These are phyloP conservation scores for Paracoccidioides brasiliensis DNA, from an alignment of 2,329 filamentous ascomycete genomes.

Conservation along the genomic window DNA sequence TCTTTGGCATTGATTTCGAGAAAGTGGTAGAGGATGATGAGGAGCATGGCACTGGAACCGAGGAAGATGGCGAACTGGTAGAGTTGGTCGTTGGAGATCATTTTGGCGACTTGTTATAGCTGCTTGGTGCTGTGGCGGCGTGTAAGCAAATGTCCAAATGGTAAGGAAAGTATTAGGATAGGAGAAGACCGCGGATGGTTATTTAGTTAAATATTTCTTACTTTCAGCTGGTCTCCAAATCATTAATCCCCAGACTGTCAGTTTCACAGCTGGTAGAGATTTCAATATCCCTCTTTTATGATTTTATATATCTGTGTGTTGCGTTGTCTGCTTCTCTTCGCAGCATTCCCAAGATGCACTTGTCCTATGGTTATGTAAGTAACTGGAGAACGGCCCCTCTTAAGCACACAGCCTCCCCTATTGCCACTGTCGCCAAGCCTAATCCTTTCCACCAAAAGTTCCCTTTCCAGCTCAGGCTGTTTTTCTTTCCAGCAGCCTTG, in stretches of 20 bases:
- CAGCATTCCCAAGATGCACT: too few species aligned
- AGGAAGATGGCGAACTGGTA: constrained; percentile 90
- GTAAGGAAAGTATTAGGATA: not conserved
- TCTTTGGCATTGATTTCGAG: constrained; percentile 81
- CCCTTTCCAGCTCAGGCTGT: not conserved
- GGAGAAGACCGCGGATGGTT: not conserved
- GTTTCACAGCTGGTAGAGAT: not conserved
- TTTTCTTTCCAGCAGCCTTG: constrained; percentile 1
- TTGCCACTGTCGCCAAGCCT: not conserved
- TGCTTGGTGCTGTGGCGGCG: not conserved
- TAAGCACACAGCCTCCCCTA: not conserved
- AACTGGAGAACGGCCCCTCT: not conserved
- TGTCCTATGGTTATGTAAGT: not conserved
- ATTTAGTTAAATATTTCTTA: not conserved
- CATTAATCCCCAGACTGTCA: not conserved
- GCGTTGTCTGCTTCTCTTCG: not conserved
- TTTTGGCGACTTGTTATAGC: constrained; percentile 34
- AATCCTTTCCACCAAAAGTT: not conserved
- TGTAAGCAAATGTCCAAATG: not conserved
- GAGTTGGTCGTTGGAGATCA: constrained; percentile 90
- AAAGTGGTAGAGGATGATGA: constrained; percentile 93
- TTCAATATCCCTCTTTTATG: not conserved
- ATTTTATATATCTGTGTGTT: not conserved
- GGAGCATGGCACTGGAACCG: constrained; percentile 73
- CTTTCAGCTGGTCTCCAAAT: not conserved